A percentile compares a stretch with the other conserved stretches of the same genome.
These are phyloP conservation scores for Leccinum colubrinum DNA, from an alignment of 1,284 basidiomycete genomes.

Conservation along the genomic window DNA sequence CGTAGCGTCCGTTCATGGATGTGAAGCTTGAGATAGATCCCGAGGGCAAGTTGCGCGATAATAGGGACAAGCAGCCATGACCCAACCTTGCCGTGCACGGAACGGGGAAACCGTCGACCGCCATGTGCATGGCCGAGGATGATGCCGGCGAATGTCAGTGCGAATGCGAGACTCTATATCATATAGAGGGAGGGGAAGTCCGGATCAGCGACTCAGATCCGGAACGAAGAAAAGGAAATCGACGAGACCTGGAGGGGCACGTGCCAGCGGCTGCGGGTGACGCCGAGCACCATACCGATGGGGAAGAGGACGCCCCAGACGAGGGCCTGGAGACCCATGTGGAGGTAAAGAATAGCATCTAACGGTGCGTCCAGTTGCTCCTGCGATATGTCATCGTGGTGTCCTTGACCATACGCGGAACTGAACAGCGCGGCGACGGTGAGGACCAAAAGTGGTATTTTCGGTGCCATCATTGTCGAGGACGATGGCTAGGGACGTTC, in stretches of 20 bases:
- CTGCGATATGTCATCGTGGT: slow-evolving; percentile 58
- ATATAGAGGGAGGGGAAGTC: neutral
- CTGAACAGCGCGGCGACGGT: neutral
- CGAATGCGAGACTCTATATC: slow-evolving; percentile 60
- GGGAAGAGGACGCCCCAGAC: slow-evolving; percentile 82
- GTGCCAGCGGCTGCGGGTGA: slow-evolving; percentile 80
- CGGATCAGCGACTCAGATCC: neutral
- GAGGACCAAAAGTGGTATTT: neutral
- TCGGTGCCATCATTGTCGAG: neutral
- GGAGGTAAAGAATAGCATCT: slow-evolving; percentile 76
- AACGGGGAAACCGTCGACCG: slow-evolving; percentile 69
- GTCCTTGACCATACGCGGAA: slow-evolving; percentile 53
- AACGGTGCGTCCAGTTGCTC: slow-evolving; percentile 66
- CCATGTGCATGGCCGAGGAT: slow-evolving; percentile 78
- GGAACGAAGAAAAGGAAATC: neutral
- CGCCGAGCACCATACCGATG: slow-evolving; percentile 45
- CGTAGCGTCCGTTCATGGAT: slow-evolving; percentile 79
- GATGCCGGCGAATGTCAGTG: slow-evolving; percentile 68
- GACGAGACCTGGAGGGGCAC: slow-evolving; percentile 74
- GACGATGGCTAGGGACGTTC: neutral
- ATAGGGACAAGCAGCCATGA: slow-evolving; percentile 70
- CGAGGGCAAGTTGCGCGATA: slow-evolving; percentile 67
- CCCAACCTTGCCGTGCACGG: slow-evolving; percentile 71
- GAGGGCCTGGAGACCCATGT: slow-evolving; percentile 68
- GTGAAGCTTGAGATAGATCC: slow-evolving; percentile 93